Conservation (phyloP, 2,329 filamentous ascomycete genomes). For the Tolypocladium ophioglossoides region DNA sequence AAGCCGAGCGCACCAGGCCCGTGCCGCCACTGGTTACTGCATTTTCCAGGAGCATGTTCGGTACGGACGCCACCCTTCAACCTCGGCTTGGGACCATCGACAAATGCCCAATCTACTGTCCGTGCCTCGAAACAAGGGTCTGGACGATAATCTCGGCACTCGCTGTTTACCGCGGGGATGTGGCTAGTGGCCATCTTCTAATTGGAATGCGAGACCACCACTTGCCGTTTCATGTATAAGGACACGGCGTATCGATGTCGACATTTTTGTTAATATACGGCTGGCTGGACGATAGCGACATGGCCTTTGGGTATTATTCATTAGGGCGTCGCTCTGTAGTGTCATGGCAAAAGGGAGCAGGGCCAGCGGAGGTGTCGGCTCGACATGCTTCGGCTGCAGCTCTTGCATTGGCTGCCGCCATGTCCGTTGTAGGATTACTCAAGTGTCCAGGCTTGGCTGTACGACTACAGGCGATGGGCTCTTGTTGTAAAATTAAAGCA, state of each 20-base stretch:
- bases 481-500: neutral
- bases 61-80: neutral
- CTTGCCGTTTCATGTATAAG: neutral
- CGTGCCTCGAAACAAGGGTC: neutral
- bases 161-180: neutral
- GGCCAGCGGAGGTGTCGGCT: neutral
- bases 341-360: neutral
- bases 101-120: neutral
- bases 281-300: neutral
- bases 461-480: neutral
- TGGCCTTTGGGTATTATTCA: neutral
- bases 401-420: neutral
- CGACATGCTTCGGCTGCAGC: neutral
- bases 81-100: neutral
- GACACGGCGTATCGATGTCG: neutral
- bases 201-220: neutral
- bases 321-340: neutral
- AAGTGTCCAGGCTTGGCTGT: neutral
- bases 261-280: neutral
- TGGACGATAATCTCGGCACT: neutral
- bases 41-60: neutral
- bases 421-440: neutral
- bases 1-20: conserved; percentile 1
- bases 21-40: neutral
- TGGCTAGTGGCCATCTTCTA: too few relatives aligned